These are phyloP conservation scores for Austroboletus festivus DNA, from an alignment of 768 basidiomycete species.

Conservation along the genomic window DNA sequence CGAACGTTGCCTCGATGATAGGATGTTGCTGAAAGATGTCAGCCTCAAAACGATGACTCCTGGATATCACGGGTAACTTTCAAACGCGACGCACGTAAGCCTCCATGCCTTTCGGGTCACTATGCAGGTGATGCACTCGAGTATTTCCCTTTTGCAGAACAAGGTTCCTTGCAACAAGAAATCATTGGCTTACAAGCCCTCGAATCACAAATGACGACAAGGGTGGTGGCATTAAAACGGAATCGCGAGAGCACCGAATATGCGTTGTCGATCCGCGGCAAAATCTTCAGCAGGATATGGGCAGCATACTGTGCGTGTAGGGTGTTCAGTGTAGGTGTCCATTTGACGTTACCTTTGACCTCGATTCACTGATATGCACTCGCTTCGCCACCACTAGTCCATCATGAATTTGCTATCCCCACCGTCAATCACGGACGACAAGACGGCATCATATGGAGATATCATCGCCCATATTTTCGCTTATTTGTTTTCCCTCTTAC, in stretches of 20 bases:
- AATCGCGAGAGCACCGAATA: constrained; percentile 49
- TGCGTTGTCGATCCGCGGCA: constrained; percentile 53
- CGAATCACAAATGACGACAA: constrained; percentile 63
- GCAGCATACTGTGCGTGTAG: constrained; percentile 67
- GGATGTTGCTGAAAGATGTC: constrained; percentile 8
- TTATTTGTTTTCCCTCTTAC: constrained; percentile 38
- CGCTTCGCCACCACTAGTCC: constrained; percentile 23
- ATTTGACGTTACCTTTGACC: constrained; percentile 2
- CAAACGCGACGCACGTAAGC: constrained; percentile 33
- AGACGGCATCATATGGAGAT: constrained; percentile 41
- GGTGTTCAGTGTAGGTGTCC: constrained; percentile 52
- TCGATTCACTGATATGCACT: constrained; percentile 13
- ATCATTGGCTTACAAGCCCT: constrained; percentile 62
- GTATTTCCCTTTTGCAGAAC: constrained; percentile 26
- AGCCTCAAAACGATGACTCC: constrained; percentile 25
- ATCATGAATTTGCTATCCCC: constrained; percentile 33
- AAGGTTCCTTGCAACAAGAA: constrained; percentile 47
- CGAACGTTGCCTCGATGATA: constrained; percentile 1
- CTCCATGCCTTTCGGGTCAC: constrained; percentile 8
- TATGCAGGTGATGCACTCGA: not conserved
- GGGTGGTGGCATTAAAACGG: constrained; percentile 48
- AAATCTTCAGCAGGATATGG: constrained; percentile 50
- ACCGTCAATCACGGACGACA: constrained; percentile 34
- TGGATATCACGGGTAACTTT: constrained; percentile 31
- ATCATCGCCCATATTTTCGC: constrained; percentile 41